Base-by-base conservation (phyloP, 2,329 filamentous ascomycete genomes). In the Dothiorella sarmentorum region DNA sequence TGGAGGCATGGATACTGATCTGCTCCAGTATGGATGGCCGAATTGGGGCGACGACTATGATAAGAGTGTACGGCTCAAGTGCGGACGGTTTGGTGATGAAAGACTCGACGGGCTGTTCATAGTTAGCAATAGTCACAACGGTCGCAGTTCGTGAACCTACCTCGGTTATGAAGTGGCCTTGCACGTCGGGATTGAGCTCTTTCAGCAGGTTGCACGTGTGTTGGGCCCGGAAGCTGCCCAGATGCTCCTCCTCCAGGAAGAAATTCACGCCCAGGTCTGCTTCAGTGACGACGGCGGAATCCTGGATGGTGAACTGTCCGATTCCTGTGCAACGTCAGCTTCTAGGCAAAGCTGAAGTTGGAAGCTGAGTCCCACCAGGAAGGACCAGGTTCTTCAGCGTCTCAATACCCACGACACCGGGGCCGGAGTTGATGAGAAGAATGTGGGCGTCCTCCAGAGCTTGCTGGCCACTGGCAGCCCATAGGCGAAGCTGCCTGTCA, bases 311-410 rank as follows among this genome's bases (percentile, higher is more conserved):
- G 72, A 97, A 99, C 24, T 85, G 84, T 7, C 94, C 95, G 66
- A 97, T 89, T 3, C 92, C 87, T 87, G 57, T 20, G 10, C 42
- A 17, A 9, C 3, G 31, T 63, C 18, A 63, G 60, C 35, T 31
- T 11, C 0, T n/a, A 27, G 17, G 5, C 11, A 5, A 6, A 17
- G 27, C 22, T 27, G 10, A 17, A 45, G 31, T 13, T 56, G 5
- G 3, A 9, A 20, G 55, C 9, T 17, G 65, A 73, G 15, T 20
- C 43, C 57, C 73, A 85, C 86, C 90, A 59, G 94, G 94, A 7
- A 99, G 78, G 3, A 99, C 90, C n/a, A 99, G 84, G 70, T 99
- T 99, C 80, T 99, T 99, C 62, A 99, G 82, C 0, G 92, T 87
- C 74, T 99, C 94, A 11, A 95, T 82, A 13, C 92, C 94, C 31